phyloP scores from a whole-genome alignment of 345 rosid genomes.

The Eucalyptus cloeziana region DNA sequence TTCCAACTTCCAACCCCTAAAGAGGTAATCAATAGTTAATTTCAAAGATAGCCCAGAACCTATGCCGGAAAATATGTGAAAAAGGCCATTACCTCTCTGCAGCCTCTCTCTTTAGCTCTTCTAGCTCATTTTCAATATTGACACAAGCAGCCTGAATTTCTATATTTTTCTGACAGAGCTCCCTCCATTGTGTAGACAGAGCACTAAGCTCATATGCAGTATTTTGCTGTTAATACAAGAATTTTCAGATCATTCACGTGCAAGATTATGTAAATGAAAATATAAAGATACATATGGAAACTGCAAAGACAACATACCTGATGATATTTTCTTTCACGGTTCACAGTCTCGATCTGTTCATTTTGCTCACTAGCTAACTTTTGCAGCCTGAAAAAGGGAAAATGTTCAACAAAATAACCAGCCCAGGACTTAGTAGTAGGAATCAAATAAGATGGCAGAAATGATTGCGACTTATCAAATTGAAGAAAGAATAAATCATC shows the following conservation, averaged over 20 bases:
- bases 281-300: neutral
- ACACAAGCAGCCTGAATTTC: conserved; percentile 78
- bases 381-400: conserved; percentile 46
- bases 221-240: conserved; percentile 51
- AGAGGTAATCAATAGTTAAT: conserved; percentile 1
- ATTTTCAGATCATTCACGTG: neutral
- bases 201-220: conserved; percentile 87
- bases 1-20: conserved; percentile 81
- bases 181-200: conserved; percentile 84
- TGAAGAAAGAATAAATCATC: neutral
- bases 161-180: conserved; percentile 77
- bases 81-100: conserved; percentile 41
- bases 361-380: conserved; percentile 69
- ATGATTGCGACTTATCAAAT: neutral
- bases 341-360: conserved; percentile 80
- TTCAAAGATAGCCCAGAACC: neutral
- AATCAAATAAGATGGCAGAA: neutral
- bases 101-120: conserved; percentile 58
- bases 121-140: conserved; percentile 46
- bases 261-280: neutral
- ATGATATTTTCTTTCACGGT: conserved; percentile 88
- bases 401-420: neutral
- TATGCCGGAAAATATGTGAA: neutral
- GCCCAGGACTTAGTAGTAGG: neutral
- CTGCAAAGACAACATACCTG: conserved; percentile 43